Evolutionary conservation across 805 yeast species (phyloP).

Genomic region (Candida stauntonica): DNA sequence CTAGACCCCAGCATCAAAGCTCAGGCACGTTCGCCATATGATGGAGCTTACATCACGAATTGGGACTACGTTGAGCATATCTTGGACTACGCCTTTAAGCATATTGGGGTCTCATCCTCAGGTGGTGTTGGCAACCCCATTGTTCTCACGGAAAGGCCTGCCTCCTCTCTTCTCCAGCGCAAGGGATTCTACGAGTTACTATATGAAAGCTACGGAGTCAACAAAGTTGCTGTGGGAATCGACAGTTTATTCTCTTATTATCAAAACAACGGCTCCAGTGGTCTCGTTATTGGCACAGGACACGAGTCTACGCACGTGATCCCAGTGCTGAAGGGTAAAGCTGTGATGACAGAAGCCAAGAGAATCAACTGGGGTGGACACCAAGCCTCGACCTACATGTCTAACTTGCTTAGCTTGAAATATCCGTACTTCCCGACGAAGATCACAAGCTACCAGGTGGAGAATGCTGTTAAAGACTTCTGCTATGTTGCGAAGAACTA

Average conservation of each 20-base stretch:
- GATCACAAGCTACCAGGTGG: conserved; percentile 57
- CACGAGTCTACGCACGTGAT: conserved; percentile 77
- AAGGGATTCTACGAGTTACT: conserved; percentile 71
- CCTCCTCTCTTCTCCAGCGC: conserved; percentile 67
- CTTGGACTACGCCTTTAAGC: conserved; percentile 78
- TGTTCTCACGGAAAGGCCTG: conserved; percentile 74
- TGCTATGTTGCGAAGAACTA: conserved; percentile 76
- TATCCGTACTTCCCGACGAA: conserved; percentile 90
- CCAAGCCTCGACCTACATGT: conserved; percentile 60
- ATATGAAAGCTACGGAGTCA: conserved; percentile 78
- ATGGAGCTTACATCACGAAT: conserved; percentile 80
- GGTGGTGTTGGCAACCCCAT: conserved; percentile 71
- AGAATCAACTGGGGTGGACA: conserved; percentile 92
- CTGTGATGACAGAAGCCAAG: conserved; percentile 62
- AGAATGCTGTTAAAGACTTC: conserved; percentile 63
- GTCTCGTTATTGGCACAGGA: conserved; percentile 80
- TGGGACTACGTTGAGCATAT: conserved; percentile 89
- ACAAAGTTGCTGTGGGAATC: conserved; percentile 74
- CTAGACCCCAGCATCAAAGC: conserved; percentile 66
- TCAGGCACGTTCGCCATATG: conserved; percentile 75
- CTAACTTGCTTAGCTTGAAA: conserved; percentile 63
- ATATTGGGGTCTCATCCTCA: conserved; percentile 57
- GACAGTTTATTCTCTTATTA: conserved; percentile 78
- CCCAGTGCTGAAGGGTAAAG: conserved; percentile 73
- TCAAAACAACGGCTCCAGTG: conserved; percentile 53